A percentile compares a stretch with the other conserved stretches of the same genome.
These are phyloP conservation scores for Pontederia paniculata DNA, from an alignment of 176 grass and related monocot genomes.

Conservation along the genomic window DNA sequence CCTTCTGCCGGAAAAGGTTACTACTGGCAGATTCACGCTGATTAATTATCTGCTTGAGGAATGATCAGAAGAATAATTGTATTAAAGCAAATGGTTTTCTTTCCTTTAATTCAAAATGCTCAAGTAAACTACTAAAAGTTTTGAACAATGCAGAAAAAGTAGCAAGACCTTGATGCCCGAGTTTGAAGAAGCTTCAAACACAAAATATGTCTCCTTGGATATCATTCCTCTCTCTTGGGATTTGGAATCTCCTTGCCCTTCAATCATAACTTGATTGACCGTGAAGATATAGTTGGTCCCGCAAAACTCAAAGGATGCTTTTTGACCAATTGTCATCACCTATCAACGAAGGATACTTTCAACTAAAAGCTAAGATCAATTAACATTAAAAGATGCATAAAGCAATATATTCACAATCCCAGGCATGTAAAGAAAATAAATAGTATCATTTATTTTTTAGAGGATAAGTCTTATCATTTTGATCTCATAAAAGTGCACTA, in stretches of 20 bases:
- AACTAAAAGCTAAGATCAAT: too few species aligned
- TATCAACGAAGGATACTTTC: constrained; percentile 23
- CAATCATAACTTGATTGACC: constrained; percentile 83
- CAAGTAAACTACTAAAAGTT: neutral
- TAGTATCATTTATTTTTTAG: too few species aligned
- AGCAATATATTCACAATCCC: neutral
- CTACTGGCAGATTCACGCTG: constrained; percentile 93
- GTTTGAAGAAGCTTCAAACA: constrained; percentile 86
- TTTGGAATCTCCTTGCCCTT: constrained; percentile 71
- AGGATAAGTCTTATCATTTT: too few species aligned
- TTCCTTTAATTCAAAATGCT: neutral
- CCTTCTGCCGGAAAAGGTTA: constrained; percentile 98
- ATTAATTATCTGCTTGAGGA: constrained; percentile 62
- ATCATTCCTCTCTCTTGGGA: constrained; percentile 71
- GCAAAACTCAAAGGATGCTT: constrained; percentile 79
- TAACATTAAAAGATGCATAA: neutral
- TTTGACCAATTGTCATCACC: constrained; percentile 83
- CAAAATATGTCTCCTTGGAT: constrained; percentile 73
- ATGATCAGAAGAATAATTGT: neutral
- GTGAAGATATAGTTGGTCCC: constrained; percentile 91
- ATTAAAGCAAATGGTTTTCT: neutral
- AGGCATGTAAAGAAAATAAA: too few species aligned
- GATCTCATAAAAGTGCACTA: too few species aligned
- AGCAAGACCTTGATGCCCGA: constrained; percentile 89
- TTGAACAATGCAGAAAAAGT: neutral